Evolutionary conservation across 306 rosid species (phyloP), one percentile per base, ranked within the genome.

Genomic region (Quercus agrifolia): DNA sequence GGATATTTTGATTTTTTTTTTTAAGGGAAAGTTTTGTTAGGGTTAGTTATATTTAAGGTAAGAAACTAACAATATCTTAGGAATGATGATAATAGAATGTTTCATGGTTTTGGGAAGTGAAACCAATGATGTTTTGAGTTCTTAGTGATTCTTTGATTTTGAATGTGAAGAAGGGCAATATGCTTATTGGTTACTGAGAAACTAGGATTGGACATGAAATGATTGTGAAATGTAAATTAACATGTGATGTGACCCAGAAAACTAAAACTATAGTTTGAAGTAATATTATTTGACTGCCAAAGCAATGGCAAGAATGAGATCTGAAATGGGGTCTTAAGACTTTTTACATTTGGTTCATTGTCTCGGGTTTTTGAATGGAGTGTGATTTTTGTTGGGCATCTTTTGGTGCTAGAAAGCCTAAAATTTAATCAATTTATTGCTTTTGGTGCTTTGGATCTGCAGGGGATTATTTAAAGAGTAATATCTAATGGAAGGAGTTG

Each of bases 401-500:
- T 12, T 59, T 21, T 23, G 25, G 19, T 5, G 70, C 21, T 6
- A 63, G 5, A 63, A 8, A 41, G 46, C 11, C 46, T 41, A 41
- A 2, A 41, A 41, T 41, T 41, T 41, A 41, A 41, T 41, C 11
- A 41, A 28, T 63, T 28, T 28, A 63, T 27, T 15, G 70, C 46
- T 41, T 41, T 8, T 41, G 46, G 1, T 41, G 38, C 17, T 41
- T 70, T 9, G 15, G 56, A 80, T 58, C 52, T 20, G 49, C 73
- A 78, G 87, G 80, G 68, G 46, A 38, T 7, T 49, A 27, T 15
- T 81, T 69, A 49, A 56, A 56, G 82, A 56, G 18, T 81, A 73
- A 54, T 8, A 31, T 14, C 59, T 71, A 31, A 90, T 91, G 96
- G 89, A 89, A 87, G 90, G 82, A 84, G 87, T 20, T 75, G 90